Percentiles rank a stretch among this genome's conserved stretches.
phyloP scores from a whole-genome alignment of 345 rosid genomes.

The Aquilaria sinensis region DNA sequence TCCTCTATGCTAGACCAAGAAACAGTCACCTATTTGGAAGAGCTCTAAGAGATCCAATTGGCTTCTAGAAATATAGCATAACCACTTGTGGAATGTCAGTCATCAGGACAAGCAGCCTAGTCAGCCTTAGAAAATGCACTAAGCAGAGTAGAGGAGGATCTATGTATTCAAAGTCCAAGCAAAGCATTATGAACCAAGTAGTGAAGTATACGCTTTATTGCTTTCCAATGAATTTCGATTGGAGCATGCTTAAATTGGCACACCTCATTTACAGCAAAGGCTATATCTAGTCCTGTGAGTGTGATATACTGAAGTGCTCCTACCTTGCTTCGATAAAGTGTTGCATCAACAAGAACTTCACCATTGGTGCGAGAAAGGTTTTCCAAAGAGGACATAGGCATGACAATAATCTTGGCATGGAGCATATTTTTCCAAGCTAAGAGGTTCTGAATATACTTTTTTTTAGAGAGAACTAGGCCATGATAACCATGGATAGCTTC shows the following conservation, averaged over 20 bases:
- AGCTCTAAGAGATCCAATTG: background rate
- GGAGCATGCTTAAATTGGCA: too few relatives aligned
- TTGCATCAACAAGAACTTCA: background rate
- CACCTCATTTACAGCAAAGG: background rate
- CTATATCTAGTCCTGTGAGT: background rate
- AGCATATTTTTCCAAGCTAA: background rate
- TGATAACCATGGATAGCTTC: background rate
- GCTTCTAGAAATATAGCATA: background rate
- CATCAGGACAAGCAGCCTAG: background rate
- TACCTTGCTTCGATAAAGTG: background rate
- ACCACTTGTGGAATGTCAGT: background rate
- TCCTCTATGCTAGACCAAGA: background rate
- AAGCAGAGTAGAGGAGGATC: background rate
- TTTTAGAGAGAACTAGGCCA: background rate
- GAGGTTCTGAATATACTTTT: background rate
- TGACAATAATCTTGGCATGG: background rate
- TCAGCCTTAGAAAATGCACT: background rate
- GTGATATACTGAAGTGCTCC: background rate
- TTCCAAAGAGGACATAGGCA: background rate
- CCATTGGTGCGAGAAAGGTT: background rate
- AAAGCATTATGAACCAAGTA: background rate
- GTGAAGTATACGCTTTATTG: background rate
- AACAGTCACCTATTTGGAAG: background rate
- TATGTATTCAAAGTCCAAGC: background rate
- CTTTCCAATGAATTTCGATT: too few relatives aligned